Evolutionary conservation across 2,329 filamentous ascomycete species (phyloP), one percentile per base, ranked within the genome.

Genomic region (Penicillium sp.): DNA sequence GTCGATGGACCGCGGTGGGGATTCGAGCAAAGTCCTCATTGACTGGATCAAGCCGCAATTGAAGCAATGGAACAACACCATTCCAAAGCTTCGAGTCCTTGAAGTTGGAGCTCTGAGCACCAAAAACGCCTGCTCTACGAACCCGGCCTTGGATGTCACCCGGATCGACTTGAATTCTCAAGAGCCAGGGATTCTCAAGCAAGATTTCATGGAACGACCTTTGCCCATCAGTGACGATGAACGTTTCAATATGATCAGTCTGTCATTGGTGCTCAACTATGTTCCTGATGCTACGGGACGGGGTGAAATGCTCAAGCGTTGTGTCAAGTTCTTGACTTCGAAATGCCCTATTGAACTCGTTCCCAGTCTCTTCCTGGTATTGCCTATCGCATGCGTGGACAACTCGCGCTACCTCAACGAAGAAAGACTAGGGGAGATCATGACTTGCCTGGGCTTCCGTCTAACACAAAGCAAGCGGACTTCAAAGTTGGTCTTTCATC

Each of bases 261-360:
- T 99, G 25, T 96, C 92, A 9, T 79, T 99, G 52, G 94, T 99
- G 5, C 81, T 99, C 61, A 99, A 99, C 74, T 99, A 92, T 70
- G 92, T 97, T 3, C 90, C 93, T 0, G 87, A 92, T 64, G 83
- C 91, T 3, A 76, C 77, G 33, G 83, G 81, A 5, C 84, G 92
- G 65, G 94, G 94, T 2, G 84, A 90, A 57, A 99, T 99, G 94
- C 82, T 99, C 52, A 80, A 83, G 51, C 84, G 90, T 40, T 92
- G 88, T 34, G 80, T 88, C 15, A 76, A 83, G 21, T 96, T 96
- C 69, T 77, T 96, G 44, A 83, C 72, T 19, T 40, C 60, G 41
- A 57, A 57, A 40, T 63, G 55, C 31, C 58, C 65, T n/a, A 60
- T 65, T 9, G 62, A 69, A 5, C 67, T 74, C 39, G 71, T 74